A percentile compares a stretch with the other conserved stretches of the same genome.
phyloP scores from a whole-genome alignment of 352 stramenopile genomes.

The Aphanomyces astaci region DNA sequence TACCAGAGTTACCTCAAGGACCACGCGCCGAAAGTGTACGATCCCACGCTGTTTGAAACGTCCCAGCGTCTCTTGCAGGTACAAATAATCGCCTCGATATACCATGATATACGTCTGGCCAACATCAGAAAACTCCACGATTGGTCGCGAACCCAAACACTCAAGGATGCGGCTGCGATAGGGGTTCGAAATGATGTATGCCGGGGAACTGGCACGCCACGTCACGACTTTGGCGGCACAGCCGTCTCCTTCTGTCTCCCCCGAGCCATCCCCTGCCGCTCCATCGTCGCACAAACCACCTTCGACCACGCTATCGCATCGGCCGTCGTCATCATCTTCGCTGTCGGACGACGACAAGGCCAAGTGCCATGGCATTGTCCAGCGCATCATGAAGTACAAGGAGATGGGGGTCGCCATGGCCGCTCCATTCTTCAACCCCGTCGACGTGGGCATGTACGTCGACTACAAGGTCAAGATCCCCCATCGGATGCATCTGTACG shows the following conservation, averaged over 20 bases:
- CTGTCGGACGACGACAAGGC: slow-evolving; percentile 28
- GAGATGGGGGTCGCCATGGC: slow-evolving; percentile 61
- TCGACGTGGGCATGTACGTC: slow-evolving; percentile 73
- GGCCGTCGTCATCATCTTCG: too few relatives aligned
- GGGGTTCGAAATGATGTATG: slow-evolving; percentile 77
- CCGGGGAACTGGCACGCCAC: slow-evolving; percentile 32
- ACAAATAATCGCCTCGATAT: too few relatives aligned
- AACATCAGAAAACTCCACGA: too few relatives aligned
- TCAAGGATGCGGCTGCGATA: too few relatives aligned
- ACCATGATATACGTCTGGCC: too few relatives aligned
- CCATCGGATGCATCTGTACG: slow-evolving; percentile 78
- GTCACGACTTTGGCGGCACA: slow-evolving; percentile 27
- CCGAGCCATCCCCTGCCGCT: not conserved
- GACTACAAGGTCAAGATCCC: slow-evolving; percentile 81
- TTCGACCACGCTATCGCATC: not conserved
- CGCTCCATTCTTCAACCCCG: slow-evolving; percentile 69
- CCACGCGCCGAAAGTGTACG: slow-evolving; percentile 32
- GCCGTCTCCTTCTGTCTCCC: not conserved
- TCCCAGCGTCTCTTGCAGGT: slow-evolving; percentile 20
- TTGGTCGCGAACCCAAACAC: too few relatives aligned
- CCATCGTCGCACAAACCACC: not conserved
- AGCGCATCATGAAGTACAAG: slow-evolving; percentile 84
- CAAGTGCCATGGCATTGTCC: slow-evolving; percentile 52
- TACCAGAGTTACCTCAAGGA: slow-evolving; percentile 53
- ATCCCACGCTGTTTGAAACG: slow-evolving; percentile 5